These are phyloP conservation scores for Colletotrichum simmondsii DNA, from an alignment of 2,329 filamentous ascomycete genomes.

Conservation along the genomic window DNA sequence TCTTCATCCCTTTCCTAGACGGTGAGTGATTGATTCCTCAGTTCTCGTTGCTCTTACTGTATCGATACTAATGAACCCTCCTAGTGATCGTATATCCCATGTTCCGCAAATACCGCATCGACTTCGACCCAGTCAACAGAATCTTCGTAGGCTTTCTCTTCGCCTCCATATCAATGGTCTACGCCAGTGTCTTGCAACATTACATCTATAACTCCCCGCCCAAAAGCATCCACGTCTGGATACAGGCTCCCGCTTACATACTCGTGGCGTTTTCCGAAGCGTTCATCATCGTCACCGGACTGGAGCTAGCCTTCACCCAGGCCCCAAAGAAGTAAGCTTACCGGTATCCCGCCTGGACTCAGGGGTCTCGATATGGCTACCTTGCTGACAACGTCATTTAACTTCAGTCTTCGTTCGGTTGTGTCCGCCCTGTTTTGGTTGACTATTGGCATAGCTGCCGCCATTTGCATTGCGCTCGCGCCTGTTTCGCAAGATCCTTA, in stretches of 20 bases:
- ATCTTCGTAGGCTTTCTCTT: constrained; percentile 39
- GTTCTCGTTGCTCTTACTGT: not conserved
- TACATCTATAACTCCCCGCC: constrained; percentile 37
- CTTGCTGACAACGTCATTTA: not conserved
- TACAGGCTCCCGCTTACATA: constrained; percentile 65
- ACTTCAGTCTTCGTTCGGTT: constrained; percentile 20
- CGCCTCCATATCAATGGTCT: constrained; percentile 38
- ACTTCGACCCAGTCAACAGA: constrained; percentile 37
- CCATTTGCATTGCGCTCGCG: constrained; percentile 64
- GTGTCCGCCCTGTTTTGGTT: constrained; percentile 50
- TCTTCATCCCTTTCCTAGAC: constrained; percentile 43
- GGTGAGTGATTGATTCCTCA: not conserved
- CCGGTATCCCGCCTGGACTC: constrained; percentile 35
- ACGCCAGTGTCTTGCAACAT: constrained; percentile 36
- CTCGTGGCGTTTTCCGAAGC: constrained; percentile 70
- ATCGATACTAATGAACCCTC: not conserved
- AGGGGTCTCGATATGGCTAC: not conserved
- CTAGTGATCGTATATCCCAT: constrained; percentile 36
- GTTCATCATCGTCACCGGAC: constrained; percentile 73
- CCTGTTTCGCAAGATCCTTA: constrained; percentile 73
- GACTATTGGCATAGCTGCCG: constrained; percentile 60
- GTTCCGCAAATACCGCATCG: constrained; percentile 36
- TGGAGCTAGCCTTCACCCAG: constrained; percentile 81
- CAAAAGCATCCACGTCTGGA: constrained; percentile 61
- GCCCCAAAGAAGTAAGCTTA: constrained; percentile 56